Conservation (phyloP, 768 basidiomycete species). For the Tephrocybe sp. region DNA sequence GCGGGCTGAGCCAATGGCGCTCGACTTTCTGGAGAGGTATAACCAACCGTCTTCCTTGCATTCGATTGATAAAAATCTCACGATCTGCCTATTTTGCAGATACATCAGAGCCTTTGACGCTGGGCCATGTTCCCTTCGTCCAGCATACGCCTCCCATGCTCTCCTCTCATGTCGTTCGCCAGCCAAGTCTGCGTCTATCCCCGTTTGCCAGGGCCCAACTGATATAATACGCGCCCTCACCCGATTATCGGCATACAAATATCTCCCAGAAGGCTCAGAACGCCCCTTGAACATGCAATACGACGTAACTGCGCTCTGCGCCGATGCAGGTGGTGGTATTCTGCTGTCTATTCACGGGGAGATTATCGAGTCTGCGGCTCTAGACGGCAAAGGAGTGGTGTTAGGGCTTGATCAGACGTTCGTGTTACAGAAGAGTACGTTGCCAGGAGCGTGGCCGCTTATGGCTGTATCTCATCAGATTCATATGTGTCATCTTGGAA, state of each 20-base stretch:
- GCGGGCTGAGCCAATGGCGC: slow-evolving; percentile 13
- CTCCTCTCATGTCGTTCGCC: slow-evolving; percentile 23
- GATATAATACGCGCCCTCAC: slow-evolving; percentile 15
- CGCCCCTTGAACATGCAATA: slow-evolving; percentile 18
- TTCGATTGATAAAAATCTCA: slow-evolving; percentile 1
- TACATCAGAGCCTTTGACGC: slow-evolving; percentile 28
- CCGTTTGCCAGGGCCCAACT: slow-evolving; percentile 10
- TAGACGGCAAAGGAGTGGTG: not conserved
- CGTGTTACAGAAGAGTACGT: slow-evolving; percentile 19
- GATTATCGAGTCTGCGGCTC: slow-evolving; percentile 15
- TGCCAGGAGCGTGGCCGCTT: slow-evolving; percentile 22
- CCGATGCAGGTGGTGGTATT: slow-evolving; percentile 17
- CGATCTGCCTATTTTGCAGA: slow-evolving; percentile 1
- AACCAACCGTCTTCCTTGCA: not conserved
- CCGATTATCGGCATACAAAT: slow-evolving; percentile 17
- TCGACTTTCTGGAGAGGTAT: slow-evolving; percentile 16
- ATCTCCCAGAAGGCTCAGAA: slow-evolving; percentile 14
- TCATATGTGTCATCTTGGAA: not conserved
- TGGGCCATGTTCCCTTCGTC: slow-evolving; percentile 21
- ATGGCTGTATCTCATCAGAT: slow-evolving; percentile 29
- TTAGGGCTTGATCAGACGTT: slow-evolving; percentile 30
- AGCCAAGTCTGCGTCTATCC: slow-evolving; percentile 7
- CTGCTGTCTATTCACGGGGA: slow-evolving; percentile 27
- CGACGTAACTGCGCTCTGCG: slow-evolving; percentile 21
- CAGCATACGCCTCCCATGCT: slow-evolving; percentile 28